Evolutionary conservation across 2,329 filamentous ascomycete species (phyloP).

Genomic region (Apiospora hydei): DNA sequence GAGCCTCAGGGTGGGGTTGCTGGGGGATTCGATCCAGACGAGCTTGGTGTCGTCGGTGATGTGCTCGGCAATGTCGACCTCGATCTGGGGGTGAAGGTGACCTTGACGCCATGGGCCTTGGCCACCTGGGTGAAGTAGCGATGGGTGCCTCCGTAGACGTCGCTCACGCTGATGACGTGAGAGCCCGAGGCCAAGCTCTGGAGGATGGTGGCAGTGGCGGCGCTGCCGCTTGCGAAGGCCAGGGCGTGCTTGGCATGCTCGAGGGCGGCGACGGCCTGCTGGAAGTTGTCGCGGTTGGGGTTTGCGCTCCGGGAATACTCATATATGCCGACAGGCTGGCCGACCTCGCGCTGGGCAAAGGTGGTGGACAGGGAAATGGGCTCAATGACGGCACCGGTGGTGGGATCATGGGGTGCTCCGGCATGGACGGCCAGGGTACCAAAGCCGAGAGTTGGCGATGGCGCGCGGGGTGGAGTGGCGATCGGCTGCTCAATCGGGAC

Average conservation of each 20-base stretch:
- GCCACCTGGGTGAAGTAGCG: slow-evolving; percentile 99
- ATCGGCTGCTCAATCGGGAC: slow-evolving; percentile 53
- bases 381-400: slow-evolving; percentile 94
- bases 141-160: slow-evolving; percentile 98
- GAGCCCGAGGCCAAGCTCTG: slow-evolving; percentile 90
- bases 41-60: slow-evolving; percentile 90
- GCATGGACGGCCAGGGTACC: slow-evolving; percentile 96
- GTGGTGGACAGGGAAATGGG: slow-evolving; percentile 96
- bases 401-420: slow-evolving; percentile 87
- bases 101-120: slow-evolving; percentile 89
- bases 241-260: slow-evolving; percentile 93
- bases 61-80: slow-evolving; percentile 83
- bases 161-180: slow-evolving; percentile 94
- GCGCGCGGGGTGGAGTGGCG: slow-evolving; percentile 75
- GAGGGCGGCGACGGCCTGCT: slow-evolving; percentile 87
- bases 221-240: slow-evolving; percentile 92
- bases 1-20: slow-evolving; percentile 90
- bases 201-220: slow-evolving; percentile 90
- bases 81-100: slow-evolving; percentile 93
- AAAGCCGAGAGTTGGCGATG: slow-evolving; percentile 80
- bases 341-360: slow-evolving; percentile 89
- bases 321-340: slow-evolving; percentile 84
- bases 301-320: slow-evolving; percentile 96
- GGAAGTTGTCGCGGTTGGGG: slow-evolving; percentile 95
- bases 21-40: slow-evolving; percentile 96